Percentiles rank a stretch among this genome's conserved stretches.
Evolutionary conservation across 1,284 basidiomycete species (phyloP).

Genomic region (Rugosomyces carneus): DNA sequence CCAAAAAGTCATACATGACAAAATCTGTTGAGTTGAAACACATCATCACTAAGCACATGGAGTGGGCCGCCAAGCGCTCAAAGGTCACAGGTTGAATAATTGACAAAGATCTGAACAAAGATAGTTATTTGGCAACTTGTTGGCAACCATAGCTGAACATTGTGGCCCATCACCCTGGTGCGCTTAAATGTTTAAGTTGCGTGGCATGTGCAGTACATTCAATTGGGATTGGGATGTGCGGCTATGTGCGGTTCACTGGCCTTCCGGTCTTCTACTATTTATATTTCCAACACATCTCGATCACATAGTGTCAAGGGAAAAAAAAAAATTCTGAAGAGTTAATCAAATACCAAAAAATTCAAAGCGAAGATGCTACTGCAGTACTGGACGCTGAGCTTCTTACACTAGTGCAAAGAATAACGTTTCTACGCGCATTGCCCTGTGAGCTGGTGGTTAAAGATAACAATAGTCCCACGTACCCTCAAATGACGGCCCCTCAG

Average conservation of each 20-base stretch:
- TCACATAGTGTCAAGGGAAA: no score
- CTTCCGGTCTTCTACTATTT: no score
- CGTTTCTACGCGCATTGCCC: constrained; percentile 3
- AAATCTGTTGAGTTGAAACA: not conserved
- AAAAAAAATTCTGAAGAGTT: not conserved
- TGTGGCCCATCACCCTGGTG: no score
- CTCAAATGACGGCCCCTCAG: constrained; percentile 39
- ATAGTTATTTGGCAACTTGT: not conserved
- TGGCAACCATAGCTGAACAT: no score
- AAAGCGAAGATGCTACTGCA: not conserved
- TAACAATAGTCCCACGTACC: constrained; percentile 27
- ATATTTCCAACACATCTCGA: no score
- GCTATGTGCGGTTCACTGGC: no score
- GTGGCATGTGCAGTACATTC: no score
- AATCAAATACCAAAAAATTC: not conserved
- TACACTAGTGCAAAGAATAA: constrained; percentile 10
- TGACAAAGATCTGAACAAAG: not conserved
- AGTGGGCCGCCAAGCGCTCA: not conserved
- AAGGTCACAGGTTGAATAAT: not conserved
- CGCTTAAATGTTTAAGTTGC: no score
- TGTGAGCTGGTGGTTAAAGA: not conserved
- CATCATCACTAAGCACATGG: not conserved
- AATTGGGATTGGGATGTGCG: no score
- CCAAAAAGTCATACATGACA: not conserved
- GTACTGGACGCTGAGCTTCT: not conserved